These are phyloP conservation scores for Amaranthus palmeri DNA, from an alignment of 148 eudicot species.

Conservation along the genomic window DNA sequence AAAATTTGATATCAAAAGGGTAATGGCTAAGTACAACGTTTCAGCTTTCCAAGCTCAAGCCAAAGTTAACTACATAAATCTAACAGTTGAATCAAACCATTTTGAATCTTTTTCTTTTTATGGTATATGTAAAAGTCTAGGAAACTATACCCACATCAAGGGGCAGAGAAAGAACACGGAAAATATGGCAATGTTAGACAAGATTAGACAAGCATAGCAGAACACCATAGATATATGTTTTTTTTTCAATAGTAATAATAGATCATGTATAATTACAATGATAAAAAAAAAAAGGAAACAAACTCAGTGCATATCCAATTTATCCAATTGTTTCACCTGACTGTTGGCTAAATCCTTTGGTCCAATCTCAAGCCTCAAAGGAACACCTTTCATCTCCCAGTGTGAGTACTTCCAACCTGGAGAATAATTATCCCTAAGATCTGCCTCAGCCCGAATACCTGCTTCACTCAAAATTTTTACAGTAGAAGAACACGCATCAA, in stretches of 20 bases:
- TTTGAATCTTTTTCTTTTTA: not conserved
- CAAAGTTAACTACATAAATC: not conserved
- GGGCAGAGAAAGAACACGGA: not conserved
- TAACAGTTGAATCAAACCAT: not conserved
- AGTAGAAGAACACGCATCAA: constrained; percentile 64
- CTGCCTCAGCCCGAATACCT: constrained; percentile 76
- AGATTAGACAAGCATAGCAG: no score
- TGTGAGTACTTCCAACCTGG: constrained; percentile 99
- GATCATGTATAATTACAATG: no score
- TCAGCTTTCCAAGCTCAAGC: not conserved
- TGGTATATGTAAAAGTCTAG: not conserved
- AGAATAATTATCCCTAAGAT: constrained; percentile 88
- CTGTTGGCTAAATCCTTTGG: constrained; percentile 91
- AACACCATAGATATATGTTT: no score
- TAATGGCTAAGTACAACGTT: not conserved
- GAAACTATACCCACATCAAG: not conserved
- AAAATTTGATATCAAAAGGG: not conserved
- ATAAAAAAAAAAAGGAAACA: not conserved
- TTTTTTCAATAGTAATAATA: no score
- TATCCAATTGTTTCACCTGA: constrained; percentile 42
- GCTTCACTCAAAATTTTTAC: constrained; percentile 53
- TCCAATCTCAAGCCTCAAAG: constrained; percentile 93
- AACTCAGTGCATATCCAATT: no score
- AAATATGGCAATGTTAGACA: not conserved
- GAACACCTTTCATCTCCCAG: constrained; percentile 99